Evolutionary conservation across 495 filamentous ascomycete species (phyloP).

Genomic region (Aspergillus coremiiformis): DNA sequence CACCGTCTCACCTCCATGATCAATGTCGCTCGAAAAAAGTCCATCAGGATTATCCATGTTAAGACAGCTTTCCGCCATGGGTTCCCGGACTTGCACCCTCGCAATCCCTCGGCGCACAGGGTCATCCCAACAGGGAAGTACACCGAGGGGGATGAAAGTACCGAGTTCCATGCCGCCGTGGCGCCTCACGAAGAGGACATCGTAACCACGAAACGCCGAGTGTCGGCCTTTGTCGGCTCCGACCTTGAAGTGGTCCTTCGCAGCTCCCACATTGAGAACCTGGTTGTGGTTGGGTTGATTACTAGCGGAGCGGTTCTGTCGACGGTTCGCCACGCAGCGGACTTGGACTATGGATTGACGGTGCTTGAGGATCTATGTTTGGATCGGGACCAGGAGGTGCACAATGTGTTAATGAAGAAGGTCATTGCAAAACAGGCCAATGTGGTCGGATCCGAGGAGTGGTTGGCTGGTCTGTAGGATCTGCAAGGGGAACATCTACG

Average conservation of each 20-base stretch:
- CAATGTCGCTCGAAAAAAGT: neutral
- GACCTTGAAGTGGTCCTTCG: constrained; percentile 34
- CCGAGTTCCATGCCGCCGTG: constrained; percentile 21
- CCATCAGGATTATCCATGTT: constrained; percentile 24
- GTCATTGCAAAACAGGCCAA: constrained; percentile 25
- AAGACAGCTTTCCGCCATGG: constrained; percentile 26
- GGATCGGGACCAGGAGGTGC: constrained; percentile 29
- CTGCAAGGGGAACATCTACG: neutral
- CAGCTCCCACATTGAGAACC: constrained; percentile 16
- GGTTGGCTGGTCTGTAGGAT: constrained; percentile 6
- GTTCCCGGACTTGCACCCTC: constrained; percentile 24
- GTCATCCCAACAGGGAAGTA: constrained; percentile 15
- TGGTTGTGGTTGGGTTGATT: constrained; percentile 28
- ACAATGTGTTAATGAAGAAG: constrained; percentile 29
- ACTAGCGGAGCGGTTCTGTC: constrained; percentile 37
- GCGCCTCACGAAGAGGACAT: constrained; percentile 18
- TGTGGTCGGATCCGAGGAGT: constrained; percentile 12
- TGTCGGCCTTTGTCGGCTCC: constrained; percentile 31
- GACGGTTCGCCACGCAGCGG: constrained; percentile 30
- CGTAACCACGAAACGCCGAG: constrained; percentile 28
- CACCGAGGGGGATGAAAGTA: constrained; percentile 14
- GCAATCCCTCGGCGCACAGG: constrained; percentile 16
- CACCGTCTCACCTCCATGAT: too few relatives aligned
- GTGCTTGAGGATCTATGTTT: constrained; percentile 33
- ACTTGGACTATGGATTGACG: constrained; percentile 30